Evolutionary conservation across 805 yeast species (phyloP).

Genomic region (Yamadazyma phyllophila): DNA sequence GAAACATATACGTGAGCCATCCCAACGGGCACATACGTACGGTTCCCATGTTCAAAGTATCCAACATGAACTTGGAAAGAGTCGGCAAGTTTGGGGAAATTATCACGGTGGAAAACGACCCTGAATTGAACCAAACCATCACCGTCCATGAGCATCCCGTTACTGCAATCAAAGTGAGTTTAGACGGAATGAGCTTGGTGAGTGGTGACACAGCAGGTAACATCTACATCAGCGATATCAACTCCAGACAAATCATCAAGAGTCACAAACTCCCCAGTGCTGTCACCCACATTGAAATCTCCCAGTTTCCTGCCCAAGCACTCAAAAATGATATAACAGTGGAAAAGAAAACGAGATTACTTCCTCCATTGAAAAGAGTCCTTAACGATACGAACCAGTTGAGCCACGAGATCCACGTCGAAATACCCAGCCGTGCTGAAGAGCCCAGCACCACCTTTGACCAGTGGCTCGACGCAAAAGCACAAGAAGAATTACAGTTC

Average conservation of each 20-base stretch:
- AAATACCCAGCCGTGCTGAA: conserved; percentile 22
- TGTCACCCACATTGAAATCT: conserved; percentile 29
- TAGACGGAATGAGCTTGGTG: conserved; percentile 71
- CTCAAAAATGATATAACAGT: conserved; percentile 1
- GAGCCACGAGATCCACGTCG: conserved; percentile 44
- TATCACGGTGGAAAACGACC: conserved; percentile 51
- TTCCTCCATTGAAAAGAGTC: conserved; percentile 68
- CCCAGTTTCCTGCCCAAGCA: conserved; percentile 18
- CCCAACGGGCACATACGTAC: conserved; percentile 57
- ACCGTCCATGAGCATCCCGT: conserved; percentile 50
- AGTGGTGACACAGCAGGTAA: conserved; percentile 77
- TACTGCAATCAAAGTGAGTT: conserved; percentile 55
- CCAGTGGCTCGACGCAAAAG: conserved; percentile 47
- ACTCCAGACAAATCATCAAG: conserved; percentile 64
- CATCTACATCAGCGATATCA: conserved; percentile 64
- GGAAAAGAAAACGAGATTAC: conserved; percentile 40
- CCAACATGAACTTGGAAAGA: conserved; percentile 48
- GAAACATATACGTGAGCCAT: conserved; percentile 71
- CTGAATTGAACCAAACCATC: conserved; percentile 49
- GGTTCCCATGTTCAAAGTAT: conserved; percentile 48
- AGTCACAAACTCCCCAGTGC: conserved; percentile 44
- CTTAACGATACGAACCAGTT: conserved; percentile 35
- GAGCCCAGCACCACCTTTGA: conserved; percentile 21
- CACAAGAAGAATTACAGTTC: conserved; percentile 53
- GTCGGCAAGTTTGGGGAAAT: conserved; percentile 59